Conservation (phyloP, 768 basidiomycete species). For the Gymnopilus dilepis region DNA sequence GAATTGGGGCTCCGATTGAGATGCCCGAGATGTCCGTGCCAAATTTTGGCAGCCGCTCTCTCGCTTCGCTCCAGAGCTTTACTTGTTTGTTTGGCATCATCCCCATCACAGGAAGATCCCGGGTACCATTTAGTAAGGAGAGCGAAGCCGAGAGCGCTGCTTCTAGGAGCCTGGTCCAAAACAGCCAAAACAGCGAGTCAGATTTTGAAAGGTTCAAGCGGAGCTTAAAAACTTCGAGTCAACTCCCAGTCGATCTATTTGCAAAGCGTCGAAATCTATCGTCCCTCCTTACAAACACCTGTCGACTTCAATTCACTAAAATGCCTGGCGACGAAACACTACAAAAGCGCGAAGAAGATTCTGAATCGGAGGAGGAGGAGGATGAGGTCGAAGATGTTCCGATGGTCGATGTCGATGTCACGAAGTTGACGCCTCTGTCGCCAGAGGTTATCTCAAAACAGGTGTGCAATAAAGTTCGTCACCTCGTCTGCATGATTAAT, state of each 20-base stretch:
- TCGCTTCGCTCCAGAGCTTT: no score
- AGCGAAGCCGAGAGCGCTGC: no score
- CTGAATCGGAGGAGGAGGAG: conserved; percentile 72
- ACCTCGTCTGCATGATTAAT: not conserved
- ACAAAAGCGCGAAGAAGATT: conserved; percentile 67
- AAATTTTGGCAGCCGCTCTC: no score
- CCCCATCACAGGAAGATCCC: no score
- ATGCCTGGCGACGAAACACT: conserved; percentile 77
- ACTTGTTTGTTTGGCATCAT: no score
- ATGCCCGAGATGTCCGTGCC: no score
- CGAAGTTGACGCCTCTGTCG: conserved; percentile 85
- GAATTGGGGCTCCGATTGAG: no score
- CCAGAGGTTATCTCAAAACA: conserved; percentile 93
- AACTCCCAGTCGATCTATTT: conserved; percentile 11
- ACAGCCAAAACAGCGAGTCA: not conserved
- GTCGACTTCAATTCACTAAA: conserved; percentile 18
- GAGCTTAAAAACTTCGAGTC: conserved; percentile 28
- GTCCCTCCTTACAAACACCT: conserved; percentile 8
- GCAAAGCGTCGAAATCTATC: conserved; percentile 8
- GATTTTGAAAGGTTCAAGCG: conserved; percentile 10
- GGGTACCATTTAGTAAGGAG: no score
- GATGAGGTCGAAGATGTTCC: conserved; percentile 58
- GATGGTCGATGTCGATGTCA: conserved; percentile 76
- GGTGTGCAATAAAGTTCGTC: conserved; percentile 47
- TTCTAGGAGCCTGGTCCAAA: no score